Evolutionary conservation across 2,329 filamentous ascomycete genomes (phyloP), one percentile per base, ranked within the genome.

Genomic region (Neofusicoccum ribis): DNA sequence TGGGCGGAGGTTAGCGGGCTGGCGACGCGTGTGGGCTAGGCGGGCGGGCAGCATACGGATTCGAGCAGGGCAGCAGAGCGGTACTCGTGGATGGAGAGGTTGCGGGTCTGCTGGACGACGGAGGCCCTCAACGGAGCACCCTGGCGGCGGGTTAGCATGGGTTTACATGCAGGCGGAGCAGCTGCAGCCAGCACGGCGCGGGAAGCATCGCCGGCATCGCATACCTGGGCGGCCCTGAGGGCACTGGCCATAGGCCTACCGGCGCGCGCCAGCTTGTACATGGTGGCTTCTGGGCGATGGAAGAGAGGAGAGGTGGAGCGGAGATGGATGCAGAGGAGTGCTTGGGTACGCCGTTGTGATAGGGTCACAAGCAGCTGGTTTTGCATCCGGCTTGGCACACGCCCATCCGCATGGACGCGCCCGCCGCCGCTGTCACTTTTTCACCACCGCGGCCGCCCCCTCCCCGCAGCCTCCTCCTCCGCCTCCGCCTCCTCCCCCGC

Each of bases 21-120:
- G 56, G 31, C 9, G 12, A n/a, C 56, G 56, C 20, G 52, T 59
- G 52, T n/a, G 52, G 51, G 36, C 7, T 72, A 69, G 61, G 51
- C 63, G 65, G 58, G 65, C 59, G 60, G 64, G 62, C 61, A 61
- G 52, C 78, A 69, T 82, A 88, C 86, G 73, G 81, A 82, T 76
- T 88, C 91, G 76, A 99, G 87, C 72, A 99, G 89, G 80, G 93
- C 91, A 74, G 93, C 92, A 74, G 95, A 97, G 76, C 94, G 90
- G 84, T 97, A 98, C 85, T 99, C 95, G 86, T 99, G 95, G 77
- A 99, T 97, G 78, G 92, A 95, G 78, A 99, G 88, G 77, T 91
- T 89, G 84, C 95, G 88, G 82, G 86, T 88, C 83, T 97, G 93
- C 82, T 95, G 90, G 76, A 86, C 72, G 82, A 86, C 74, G 86